Conservation (phyloP, 2,329 filamentous ascomycete genomes). For the Penicillium concentricum region DNA sequence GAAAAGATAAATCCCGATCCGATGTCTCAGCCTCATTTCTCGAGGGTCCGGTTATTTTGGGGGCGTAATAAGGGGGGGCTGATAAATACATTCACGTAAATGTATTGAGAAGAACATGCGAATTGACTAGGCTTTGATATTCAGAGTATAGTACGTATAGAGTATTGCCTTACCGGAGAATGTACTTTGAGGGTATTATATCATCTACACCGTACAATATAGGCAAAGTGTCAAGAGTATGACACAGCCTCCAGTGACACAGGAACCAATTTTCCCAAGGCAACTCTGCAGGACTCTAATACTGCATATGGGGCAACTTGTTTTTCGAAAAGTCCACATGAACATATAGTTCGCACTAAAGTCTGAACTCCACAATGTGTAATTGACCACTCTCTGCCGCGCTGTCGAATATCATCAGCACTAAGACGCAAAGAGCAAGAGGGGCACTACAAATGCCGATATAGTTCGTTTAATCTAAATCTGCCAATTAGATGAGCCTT, state of each 20-base stretch:
- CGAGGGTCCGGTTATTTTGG: neutral
- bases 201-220: neutral
- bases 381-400: neutral
- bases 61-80: neutral
- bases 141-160: neutral
- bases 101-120: neutral
- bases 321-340: too few relatives aligned
- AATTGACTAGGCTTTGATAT: neutral
- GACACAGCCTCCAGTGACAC: neutral
- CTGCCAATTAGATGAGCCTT: neutral
- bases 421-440: neutral
- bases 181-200: neutral
- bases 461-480: neutral
- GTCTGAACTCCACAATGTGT: neutral
- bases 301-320: neutral
- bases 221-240: neutral
- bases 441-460: neutral
- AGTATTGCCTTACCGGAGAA: too few relatives aligned
- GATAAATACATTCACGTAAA: neutral
- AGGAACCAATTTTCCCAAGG: neutral
- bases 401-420: constrained; percentile 5
- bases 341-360: constrained; percentile 5
- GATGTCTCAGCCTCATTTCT: neutral
- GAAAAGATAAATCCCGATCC: neutral
- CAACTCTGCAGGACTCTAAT: neutral